Evolutionary conservation across 140 eudicot species (phyloP), one percentile per base, ranked within the genome.

Genomic region (Flaveria floridana): DNA sequence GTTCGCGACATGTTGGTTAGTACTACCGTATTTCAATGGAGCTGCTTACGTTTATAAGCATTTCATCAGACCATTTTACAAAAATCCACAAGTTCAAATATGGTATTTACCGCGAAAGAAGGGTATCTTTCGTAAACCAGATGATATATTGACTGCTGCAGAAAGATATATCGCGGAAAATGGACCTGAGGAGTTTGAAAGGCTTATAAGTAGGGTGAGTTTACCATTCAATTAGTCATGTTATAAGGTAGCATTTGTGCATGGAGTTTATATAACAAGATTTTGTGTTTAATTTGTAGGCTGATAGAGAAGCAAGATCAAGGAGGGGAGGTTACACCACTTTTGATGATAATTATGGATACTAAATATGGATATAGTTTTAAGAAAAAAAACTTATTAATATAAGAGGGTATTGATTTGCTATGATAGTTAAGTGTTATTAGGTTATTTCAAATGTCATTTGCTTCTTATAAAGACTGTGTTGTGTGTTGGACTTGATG

Each of bases 291-390:
- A 57, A 19, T 47, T 6, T 76, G 85, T 77, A 91, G 97, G 89
- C 92, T 80, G 96, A 91, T 82, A 88, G 92, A 81, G 97, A 88
- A 83, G 81, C 90, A 65, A 85, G 91, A 78, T 79, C 85, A 64
- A 84, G 95, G 85, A 83, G 92, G 71, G 86, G 84, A 76, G 85
- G 82, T 79, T 85, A 91, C 76, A 85, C 75, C 59, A 74, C 84
- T 34, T 85, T 82, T 37, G 89, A 91, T 28, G 87, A 88, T 75
- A 82, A 82, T 48, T 84, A 91, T 82, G 86, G 91, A 74, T 88
- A 83, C 55, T 86, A 55, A 82, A 30, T 13, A 12, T 58, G 14
- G 50, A 71, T 62, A 71, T n/a, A 26, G 51, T 10, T 7, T 7
- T 62, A 46, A 12, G 18, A n/a, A 25, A 62, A 25, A 62, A 61